These are phyloP conservation scores for Pseudogymnoascus sp. DNA, from an alignment of 2,329 filamentous ascomycete species.

Conservation along the genomic window DNA sequence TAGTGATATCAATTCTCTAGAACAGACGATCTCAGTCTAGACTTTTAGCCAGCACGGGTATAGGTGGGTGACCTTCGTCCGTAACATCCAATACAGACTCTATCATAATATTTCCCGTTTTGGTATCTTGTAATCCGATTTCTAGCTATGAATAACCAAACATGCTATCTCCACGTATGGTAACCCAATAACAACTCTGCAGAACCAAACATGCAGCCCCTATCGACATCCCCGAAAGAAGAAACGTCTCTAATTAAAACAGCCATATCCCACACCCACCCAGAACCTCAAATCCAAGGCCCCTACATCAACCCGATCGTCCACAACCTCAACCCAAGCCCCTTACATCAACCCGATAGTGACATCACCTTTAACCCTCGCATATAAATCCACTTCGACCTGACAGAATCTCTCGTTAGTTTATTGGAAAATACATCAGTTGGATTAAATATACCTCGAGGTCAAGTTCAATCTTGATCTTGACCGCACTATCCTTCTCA, in stretches of 20 bases:
- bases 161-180: neutral
- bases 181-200: neutral
- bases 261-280: neutral
- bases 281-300: neutral
- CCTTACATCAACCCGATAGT: constrained; percentile 34
- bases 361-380: constrained; percentile 29
- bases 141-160: neutral
- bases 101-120: neutral
- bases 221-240: neutral
- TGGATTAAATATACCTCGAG: constrained; percentile 25
- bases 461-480: constrained; percentile 37
- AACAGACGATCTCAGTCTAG: neutral
- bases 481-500: constrained; percentile 32
- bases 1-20: neutral
- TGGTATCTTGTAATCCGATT: neutral
- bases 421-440: constrained; percentile 19
- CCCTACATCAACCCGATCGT: constrained; percentile 32
- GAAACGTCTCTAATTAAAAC: neutral
- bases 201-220: neutral
- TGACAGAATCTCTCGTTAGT: constrained; percentile 13
- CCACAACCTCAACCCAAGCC: neutral
- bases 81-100: neutral
- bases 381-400: constrained; percentile 28
- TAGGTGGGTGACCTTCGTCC: too few relatives aligned
- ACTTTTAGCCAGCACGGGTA: neutral